Evolutionary conservation across 768 basidiomycete species (phyloP), one percentile per base, ranked within the genome.

Genomic region (Termitomyces sp.): DNA sequence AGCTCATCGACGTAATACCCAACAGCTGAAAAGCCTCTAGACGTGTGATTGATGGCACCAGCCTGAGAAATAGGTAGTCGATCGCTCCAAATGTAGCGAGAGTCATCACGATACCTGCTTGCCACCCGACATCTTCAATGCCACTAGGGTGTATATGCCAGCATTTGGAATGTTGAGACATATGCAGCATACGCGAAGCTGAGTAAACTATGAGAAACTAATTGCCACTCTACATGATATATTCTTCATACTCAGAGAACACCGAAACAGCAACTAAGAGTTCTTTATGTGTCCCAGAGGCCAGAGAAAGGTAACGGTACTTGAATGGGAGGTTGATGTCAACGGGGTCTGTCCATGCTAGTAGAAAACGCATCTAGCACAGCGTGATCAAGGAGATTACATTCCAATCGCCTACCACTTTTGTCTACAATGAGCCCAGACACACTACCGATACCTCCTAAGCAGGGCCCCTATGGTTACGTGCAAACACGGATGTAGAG

Each of bases 21-120:
- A 13, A 81, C 79, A 5, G 66, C 71, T 22, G 71, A 67, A 67
- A 79, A 88, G 0, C 79, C 75, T 16, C 76, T 76, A 7, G 84
- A 80, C 0, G 77, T 71, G 0, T 67, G 65, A 61, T 80, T 75
- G 62, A 89, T 85, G 2, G 81, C 83, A 2, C 88, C 86, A 4
- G n/a, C n/a, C n/a, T n/a, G n/a, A n/a, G 85, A 85, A 66, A 88
- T 84, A 0, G 87, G 88, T 8, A 85, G 85, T 0, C 76, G 7
- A 88, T 71, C 0, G 84, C 81, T 9, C 86, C 86, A 22, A 86
- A 45, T 0, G 86, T 81, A 15, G 80, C 62, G 60, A 84, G 74
- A 22, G 79, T 80, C 68, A 86, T 71, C 52, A 80, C 79, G 73
- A 86, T 80, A 3, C 87, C 86, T 2, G 79, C 73, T 32, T 86